These are phyloP conservation scores for Orbilia brochopaga DNA, from an alignment of 2,329 filamentous ascomycete genomes.

Conservation along the genomic window DNA sequence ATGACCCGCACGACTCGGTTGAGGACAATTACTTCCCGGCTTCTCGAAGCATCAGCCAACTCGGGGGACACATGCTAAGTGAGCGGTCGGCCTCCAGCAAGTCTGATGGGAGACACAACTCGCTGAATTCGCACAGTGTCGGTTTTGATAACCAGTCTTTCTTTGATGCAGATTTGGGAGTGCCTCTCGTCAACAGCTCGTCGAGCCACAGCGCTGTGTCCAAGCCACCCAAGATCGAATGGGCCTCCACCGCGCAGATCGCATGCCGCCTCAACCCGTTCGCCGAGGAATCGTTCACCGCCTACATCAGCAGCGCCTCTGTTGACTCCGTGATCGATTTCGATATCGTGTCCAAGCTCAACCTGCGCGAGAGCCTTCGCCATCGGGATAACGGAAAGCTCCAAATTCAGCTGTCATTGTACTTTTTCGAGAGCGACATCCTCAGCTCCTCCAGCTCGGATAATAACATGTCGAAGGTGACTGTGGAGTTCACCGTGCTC, in stretches of 20 bases:
- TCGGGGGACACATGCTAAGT: slow-evolving; percentile 80
- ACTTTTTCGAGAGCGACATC: slow-evolving; percentile 42
- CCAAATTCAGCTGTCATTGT: slow-evolving; percentile 34
- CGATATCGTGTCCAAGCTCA: slow-evolving; percentile 48
- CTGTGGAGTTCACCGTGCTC: slow-evolving; percentile 44
- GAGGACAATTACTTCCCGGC: slow-evolving; percentile 71
- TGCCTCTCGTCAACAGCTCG: slow-evolving; percentile 73
- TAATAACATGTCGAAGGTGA: slow-evolving; percentile 42
- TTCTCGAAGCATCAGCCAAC: slow-evolving; percentile 75
- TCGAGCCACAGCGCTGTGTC: slow-evolving; percentile 78
- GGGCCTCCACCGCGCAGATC: slow-evolving; percentile 90
- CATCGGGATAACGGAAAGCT: slow-evolving; percentile 45
- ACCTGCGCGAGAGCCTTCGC: slow-evolving; percentile 37
- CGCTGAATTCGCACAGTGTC: slow-evolving; percentile 75
- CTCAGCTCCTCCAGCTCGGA: slow-evolving; percentile 12
- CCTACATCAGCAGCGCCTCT: slow-evolving; percentile 78
- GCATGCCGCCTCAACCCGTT: slow-evolving; percentile 88
- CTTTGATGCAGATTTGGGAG: slow-evolving; percentile 66
- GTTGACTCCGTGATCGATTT: slow-evolving; percentile 80
- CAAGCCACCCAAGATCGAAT: slow-evolving; percentile 91
- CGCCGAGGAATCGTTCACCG: slow-evolving; percentile 65
- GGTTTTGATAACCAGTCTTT: slow-evolving; percentile 74
- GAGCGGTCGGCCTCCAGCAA: slow-evolving; percentile 78
- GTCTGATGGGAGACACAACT: slow-evolving; percentile 93
- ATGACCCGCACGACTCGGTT: slow-evolving; percentile 79